Conservation (phyloP, 139 green algal species). For the Chara braunii region DNA sequence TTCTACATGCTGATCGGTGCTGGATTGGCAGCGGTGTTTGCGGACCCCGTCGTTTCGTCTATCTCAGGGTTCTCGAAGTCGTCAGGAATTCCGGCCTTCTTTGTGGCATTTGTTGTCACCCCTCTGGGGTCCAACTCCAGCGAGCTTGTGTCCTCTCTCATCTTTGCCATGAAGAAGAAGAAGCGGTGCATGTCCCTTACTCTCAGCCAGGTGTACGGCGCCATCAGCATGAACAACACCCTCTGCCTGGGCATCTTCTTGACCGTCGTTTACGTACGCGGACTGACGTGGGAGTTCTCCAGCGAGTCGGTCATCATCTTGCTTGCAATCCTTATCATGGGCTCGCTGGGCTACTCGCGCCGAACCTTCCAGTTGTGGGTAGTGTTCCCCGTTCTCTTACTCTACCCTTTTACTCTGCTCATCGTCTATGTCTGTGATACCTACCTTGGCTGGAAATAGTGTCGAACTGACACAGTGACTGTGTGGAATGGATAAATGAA, state of each 20-base stretch:
- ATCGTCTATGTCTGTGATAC: constrained; percentile 14
- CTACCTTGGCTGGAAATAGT: constrained; percentile 19
- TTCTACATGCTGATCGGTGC: not conserved
- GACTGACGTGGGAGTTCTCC: constrained; percentile 53
- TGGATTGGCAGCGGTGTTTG: constrained; percentile 17
- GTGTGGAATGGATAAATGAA: too few species aligned
- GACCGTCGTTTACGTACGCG: constrained; percentile 47
- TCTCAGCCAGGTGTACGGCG: constrained; percentile 58
- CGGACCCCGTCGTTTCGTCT: constrained; percentile 37
- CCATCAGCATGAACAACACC: constrained; percentile 66
- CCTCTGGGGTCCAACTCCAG: constrained; percentile 54
- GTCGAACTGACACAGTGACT: too few species aligned
- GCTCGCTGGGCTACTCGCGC: constrained; percentile 28
- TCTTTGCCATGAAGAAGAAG: constrained; percentile 51
- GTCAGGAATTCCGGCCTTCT: constrained; percentile 53
- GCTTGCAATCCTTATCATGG: constrained; percentile 29
- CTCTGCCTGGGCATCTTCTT: constrained; percentile 62
- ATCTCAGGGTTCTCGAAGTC: constrained; percentile 47
- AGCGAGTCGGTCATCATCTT: constrained; percentile 43
- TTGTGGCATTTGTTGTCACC: constrained; percentile 56
- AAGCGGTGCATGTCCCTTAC: constrained; percentile 58
- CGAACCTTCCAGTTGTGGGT: constrained; percentile 42
- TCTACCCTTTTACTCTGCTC: constrained; percentile 32
- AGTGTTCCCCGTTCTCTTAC: constrained; percentile 37
- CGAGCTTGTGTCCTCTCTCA: constrained; percentile 54